phyloP scores from a whole-genome alignment of 805 yeast genomes.

The Sugiyamaella floridensis region DNA sequence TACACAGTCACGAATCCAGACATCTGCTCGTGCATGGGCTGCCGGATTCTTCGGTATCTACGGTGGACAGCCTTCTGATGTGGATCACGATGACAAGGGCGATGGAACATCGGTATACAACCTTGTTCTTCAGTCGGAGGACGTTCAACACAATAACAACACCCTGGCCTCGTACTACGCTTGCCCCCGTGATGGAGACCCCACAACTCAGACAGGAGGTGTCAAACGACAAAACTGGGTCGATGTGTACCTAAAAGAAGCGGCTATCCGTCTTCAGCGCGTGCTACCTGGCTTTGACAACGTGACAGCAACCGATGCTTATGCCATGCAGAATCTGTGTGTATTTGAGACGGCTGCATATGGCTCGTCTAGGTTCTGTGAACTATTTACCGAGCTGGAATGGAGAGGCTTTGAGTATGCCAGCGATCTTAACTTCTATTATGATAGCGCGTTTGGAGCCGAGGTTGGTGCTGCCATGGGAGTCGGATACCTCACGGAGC shows the following conservation, averaged over 20 bases:
- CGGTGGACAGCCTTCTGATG: conserved; percentile 23
- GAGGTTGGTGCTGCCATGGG: conserved; percentile 54
- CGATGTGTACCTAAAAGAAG: conserved; percentile 41
- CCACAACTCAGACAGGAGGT: conserved; percentile 21
- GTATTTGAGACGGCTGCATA: conserved; percentile 67
- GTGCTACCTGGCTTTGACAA: conserved; percentile 39
- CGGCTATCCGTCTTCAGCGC: conserved; percentile 49
- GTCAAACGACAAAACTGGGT: conserved; percentile 27
- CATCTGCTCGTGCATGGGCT: conserved; percentile 38
- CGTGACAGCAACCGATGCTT: conserved; percentile 47
- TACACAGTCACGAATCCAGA: conserved; percentile 33
- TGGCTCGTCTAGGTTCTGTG: conserved; percentile 65
- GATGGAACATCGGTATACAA: conserved; percentile 26
- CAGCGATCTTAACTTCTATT: conserved; percentile 53
- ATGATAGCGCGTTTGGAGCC: conserved; percentile 58
- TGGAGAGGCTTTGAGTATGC: conserved; percentile 55
- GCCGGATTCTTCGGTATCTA: conserved; percentile 37
- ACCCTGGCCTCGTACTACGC: conserved; percentile 35
- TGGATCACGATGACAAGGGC: not conserved
- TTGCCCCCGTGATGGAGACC: conserved; percentile 30
- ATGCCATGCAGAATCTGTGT: conserved; percentile 51
- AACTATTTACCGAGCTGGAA: conserved; percentile 59
- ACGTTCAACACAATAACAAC: conserved; percentile 26
- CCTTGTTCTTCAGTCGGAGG: conserved; percentile 30
- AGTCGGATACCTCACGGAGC: conserved; percentile 44